Percentiles rank a stretch among this genome's conserved stretches.
phyloP scores from a whole-genome alignment of 495 filamentous ascomycete species.

The Aspergillus indologenus region DNA sequence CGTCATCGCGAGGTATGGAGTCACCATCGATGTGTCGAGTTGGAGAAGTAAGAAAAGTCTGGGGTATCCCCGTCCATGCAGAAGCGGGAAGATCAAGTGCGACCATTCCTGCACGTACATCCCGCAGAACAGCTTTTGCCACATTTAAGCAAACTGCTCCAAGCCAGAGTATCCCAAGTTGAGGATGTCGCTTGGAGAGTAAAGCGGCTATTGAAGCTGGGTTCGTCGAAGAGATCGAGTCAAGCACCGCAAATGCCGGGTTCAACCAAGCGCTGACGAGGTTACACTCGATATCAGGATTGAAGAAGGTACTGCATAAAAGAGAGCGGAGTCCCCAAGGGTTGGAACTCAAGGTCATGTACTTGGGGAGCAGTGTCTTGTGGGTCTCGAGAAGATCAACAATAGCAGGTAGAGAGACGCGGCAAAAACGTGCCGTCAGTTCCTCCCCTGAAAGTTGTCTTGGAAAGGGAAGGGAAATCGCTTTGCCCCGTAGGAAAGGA shows the following conservation, averaged over 20 bases:
- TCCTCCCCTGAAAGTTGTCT: slow-evolving; percentile 1
- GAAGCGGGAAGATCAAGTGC: slow-evolving; percentile 21
- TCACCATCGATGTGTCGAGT: slow-evolving; percentile 9
- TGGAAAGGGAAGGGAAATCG: slow-evolving; percentile 23
- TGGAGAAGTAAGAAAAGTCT: slow-evolving; percentile 24
- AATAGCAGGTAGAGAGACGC: background rate
- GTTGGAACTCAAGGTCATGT: slow-evolving; percentile 30
- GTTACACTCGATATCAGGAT: slow-evolving; percentile 27
- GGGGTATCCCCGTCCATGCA: slow-evolving; percentile 22
- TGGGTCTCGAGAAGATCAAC: slow-evolving; percentile 22
- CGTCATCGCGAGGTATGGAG: slow-evolving; percentile 19
- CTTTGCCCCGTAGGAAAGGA: slow-evolving; percentile 17
- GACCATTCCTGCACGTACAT: slow-evolving; percentile 19
- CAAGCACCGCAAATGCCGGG: slow-evolving; percentile 25
- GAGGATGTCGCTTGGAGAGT: slow-evolving; percentile 18
- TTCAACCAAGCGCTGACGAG: slow-evolving; percentile 34
- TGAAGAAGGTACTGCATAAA: slow-evolving; percentile 29
- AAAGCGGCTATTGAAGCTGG: slow-evolving; percentile 11
- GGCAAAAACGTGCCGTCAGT: background rate
- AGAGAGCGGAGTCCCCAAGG: slow-evolving; percentile 28
- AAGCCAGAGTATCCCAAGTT: slow-evolving; percentile 26
- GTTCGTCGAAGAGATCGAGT: slow-evolving; percentile 14
- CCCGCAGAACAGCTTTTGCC: slow-evolving; percentile 19
- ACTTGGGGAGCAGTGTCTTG: slow-evolving; percentile 17
- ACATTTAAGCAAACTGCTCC: slow-evolving; percentile 21